A percentile compares a stretch with the other conserved stretches of the same genome.
These are phyloP conservation scores for Isabelozyma heimii DNA, from an alignment of 805 yeast species.

Conservation along the genomic window DNA sequence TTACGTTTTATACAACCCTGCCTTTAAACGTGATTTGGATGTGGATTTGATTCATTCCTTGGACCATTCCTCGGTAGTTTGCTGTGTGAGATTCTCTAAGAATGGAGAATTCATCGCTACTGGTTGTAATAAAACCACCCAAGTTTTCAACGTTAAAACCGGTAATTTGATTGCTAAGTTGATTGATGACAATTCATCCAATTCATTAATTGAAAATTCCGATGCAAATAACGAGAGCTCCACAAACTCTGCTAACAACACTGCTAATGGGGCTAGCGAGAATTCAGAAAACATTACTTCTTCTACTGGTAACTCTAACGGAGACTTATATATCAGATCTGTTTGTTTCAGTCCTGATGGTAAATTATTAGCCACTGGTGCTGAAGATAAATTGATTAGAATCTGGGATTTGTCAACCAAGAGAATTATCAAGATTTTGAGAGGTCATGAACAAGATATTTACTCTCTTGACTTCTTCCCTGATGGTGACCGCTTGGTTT, in stretches of 20 bases:
- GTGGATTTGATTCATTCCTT: conserved; percentile 86
- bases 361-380: conserved; percentile 90
- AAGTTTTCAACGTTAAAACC: conserved; percentile 87
- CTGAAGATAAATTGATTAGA: conserved; percentile 85
- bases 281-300: conserved; percentile 28
- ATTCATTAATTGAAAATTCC: conserved; percentile 41
- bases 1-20: conserved; percentile 87
- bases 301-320: conserved; percentile 57
- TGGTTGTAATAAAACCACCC: conserved; percentile 95
- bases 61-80: conserved; percentile 92
- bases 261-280: conserved; percentile 18
- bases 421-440: conserved; percentile 78
- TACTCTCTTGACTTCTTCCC: conserved; percentile 94
- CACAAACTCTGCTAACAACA: conserved; percentile 29
- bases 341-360: conserved; percentile 96
- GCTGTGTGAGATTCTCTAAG: conserved; percentile 90
- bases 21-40: conserved; percentile 63
- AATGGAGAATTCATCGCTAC: conserved; percentile 94
- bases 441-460: conserved; percentile 97
- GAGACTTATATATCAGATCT: conserved; percentile 89
- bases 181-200: conserved; percentile 64
- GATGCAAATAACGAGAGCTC: conserved; percentile 35
- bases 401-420: conserved; percentile 92
- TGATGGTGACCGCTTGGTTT: conserved; percentile 86
- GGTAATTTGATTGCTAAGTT: conserved; percentile 87